These are phyloP conservation scores for Macrotyloma uniflorum DNA, from an alignment of 306 rosid genomes.

Conservation along the genomic window DNA sequence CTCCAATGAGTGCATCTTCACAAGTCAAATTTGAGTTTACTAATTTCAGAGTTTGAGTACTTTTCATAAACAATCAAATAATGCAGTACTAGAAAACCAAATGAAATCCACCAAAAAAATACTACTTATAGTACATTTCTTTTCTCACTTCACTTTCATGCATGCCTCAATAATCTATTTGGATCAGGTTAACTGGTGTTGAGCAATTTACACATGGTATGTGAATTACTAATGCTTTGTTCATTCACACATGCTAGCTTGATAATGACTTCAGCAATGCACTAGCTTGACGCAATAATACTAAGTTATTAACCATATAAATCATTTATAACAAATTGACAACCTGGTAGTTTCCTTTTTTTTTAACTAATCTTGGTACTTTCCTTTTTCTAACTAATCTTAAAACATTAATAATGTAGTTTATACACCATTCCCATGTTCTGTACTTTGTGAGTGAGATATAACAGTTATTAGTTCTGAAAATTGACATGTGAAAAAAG, in stretches of 20 bases:
- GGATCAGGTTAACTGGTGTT: neutral
- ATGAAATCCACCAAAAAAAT: neutral
- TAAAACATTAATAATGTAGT: neutral
- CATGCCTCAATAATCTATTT: neutral
- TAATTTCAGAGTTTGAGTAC: too few relatives aligned
- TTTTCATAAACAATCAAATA: neutral
- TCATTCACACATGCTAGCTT: conserved; percentile 3
- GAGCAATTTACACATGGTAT: neutral
- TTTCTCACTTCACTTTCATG: neutral
- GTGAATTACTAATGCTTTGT: conserved; percentile 13
- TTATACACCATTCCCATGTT: neutral
- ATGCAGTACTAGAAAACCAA: neutral
- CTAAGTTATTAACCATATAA: neutral
- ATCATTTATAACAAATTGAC: neutral
- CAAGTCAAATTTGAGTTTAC: neutral
- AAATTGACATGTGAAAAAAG: neutral
- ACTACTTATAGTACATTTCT: neutral
- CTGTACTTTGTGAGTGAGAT: neutral
- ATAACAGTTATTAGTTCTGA: neutral
- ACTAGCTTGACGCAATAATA: conserved; percentile 34
- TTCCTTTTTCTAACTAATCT: neutral
- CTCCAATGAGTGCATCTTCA: conserved; percentile 48
- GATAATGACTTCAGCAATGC: conserved; percentile 44
- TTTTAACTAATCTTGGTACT: neutral
- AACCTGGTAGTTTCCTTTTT: neutral